Conservation (phyloP, 2,329 filamentous ascomycete genomes). For the Hymenoscyphus fraxineus region DNA sequence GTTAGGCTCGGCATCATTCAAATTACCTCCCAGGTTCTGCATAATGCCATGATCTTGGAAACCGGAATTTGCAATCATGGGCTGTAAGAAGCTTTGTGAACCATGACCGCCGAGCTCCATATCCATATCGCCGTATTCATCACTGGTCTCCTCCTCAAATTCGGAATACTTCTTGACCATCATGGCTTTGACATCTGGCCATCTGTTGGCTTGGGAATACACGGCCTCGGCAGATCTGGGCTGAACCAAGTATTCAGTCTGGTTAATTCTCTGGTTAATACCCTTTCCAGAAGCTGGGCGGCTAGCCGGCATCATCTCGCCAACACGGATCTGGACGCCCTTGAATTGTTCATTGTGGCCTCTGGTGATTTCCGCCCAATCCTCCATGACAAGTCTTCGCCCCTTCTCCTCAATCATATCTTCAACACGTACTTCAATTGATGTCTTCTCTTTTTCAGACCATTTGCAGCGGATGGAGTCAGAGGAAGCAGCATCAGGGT, state of each 20-base stretch:
- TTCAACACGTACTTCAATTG: not conserved
- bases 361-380: not conserved
- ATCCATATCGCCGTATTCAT: not conserved
- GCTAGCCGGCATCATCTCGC: not conserved
- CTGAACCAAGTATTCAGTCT: not conserved
- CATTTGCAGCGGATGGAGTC: not conserved
- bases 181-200: not conserved
- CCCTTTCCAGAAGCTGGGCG: not conserved
- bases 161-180: not conserved
- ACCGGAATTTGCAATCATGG: too few species aligned
- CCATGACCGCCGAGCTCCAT: not conserved
- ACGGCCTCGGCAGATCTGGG: not conserved
- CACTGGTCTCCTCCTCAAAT: not conserved
- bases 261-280: not conserved
- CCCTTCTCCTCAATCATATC: not conserved
- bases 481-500: not conserved
- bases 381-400: not conserved
- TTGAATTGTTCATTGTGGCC: not conserved
- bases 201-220: not conserved
- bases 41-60: too few species aligned
- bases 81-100: too few species aligned
- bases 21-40: too few species aligned
- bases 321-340: not conserved
- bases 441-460: not conserved
- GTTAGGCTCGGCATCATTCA: too few species aligned